Evolutionary conservation across 331 rosid species (phyloP), one percentile per base, ranked within the genome.

Genomic region (Pyracantha coccinea): DNA sequence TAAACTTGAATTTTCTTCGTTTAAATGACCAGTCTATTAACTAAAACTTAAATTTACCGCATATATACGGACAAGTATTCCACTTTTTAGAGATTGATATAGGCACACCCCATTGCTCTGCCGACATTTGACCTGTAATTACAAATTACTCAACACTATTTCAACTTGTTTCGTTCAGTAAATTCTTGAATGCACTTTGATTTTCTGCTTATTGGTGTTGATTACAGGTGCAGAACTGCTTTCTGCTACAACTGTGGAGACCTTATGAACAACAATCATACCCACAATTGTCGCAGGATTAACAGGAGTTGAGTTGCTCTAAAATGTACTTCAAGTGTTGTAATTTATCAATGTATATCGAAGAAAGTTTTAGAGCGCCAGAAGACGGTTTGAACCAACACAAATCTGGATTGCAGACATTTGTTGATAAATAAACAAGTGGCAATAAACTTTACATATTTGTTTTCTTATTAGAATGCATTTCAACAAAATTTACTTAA

Each of bases 241-340:
- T 90, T 90, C 87, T 90, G 93, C 75, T 90, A 90, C 84, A 74
- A 52, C 31, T 88, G 96, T 57, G 93, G 91, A n/a, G 41, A 55
- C 41, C n/a, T n/a, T n/a, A n/a, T n/a, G n/a, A n/a, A n/a, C n/a
- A 11, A 0, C 4, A 15, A 1, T 19, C 4, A 4, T 16, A 3
- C 7, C 17, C 96, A 88, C 76, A 8, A 19, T 50, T 84, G 92
- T 77, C 8, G 0, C 13, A 44, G n/a, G 2, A 84, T 89, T 59
- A 54, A 21, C 41, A 23, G 21, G 7, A 82, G 70, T 58, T 87
- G 67, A 82, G 66, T 5, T 71, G 16, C 53, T 41, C 50, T 44
- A 29, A n/a, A 50, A 17, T 31, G 31, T 32, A 15, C 38, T 23
- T 59, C 24, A 14, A 21, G 6, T 35, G 8, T 69, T 28, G 61